These are phyloP conservation scores for Phoma sp. DNA, from an alignment of 2,329 filamentous ascomycete genomes.

Conservation along the genomic window DNA sequence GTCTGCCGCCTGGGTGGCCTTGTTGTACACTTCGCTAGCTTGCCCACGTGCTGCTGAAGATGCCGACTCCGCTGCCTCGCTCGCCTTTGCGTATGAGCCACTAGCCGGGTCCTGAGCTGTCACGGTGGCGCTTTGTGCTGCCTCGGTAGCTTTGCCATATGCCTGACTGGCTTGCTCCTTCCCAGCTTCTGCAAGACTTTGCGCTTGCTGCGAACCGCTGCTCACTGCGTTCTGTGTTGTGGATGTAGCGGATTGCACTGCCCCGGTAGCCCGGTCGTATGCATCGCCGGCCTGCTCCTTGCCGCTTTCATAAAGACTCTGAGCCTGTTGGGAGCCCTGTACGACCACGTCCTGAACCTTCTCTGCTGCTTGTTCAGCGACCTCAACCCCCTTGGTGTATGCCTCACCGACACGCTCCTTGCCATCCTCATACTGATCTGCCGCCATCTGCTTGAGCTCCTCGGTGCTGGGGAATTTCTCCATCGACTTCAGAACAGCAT, in stretches of 20 bases:
- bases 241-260: slow-evolving; percentile 17
- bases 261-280: slow-evolving; percentile 18
- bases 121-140: slow-evolving; percentile 9
- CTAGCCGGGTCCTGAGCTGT: slow-evolving; percentile 29
- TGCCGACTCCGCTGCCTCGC: slow-evolving; percentile 24
- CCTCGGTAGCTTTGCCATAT: slow-evolving; percentile 15
- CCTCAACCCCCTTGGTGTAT: slow-evolving; percentile 33
- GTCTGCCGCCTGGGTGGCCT: slow-evolving; percentile 12
- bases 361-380: slow-evolving; percentile 32
- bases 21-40: slow-evolving; percentile 19
- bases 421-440: slow-evolving; percentile 40
- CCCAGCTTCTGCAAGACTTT: slow-evolving; percentile 16
- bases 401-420: slow-evolving; percentile 34
- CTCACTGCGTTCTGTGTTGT: slow-evolving; percentile 21
- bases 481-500: slow-evolving; percentile 62
- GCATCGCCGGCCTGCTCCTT: slow-evolving; percentile 28
- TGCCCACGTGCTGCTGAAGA: slow-evolving; percentile 27
- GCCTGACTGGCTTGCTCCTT: slow-evolving; percentile 26
- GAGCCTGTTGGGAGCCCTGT: slow-evolving; percentile 36
- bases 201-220: slow-evolving; percentile 35
- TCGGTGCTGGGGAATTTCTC: slow-evolving; percentile 50
- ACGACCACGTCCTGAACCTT: slow-evolving; percentile 34
- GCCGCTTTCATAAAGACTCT: slow-evolving; percentile 34
- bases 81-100: slow-evolving; percentile 22
- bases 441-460: slow-evolving; percentile 46